Evolutionary conservation across 1,139 yeast species (phyloP).

Genomic region (Martiniozyma asiatica): DNA sequence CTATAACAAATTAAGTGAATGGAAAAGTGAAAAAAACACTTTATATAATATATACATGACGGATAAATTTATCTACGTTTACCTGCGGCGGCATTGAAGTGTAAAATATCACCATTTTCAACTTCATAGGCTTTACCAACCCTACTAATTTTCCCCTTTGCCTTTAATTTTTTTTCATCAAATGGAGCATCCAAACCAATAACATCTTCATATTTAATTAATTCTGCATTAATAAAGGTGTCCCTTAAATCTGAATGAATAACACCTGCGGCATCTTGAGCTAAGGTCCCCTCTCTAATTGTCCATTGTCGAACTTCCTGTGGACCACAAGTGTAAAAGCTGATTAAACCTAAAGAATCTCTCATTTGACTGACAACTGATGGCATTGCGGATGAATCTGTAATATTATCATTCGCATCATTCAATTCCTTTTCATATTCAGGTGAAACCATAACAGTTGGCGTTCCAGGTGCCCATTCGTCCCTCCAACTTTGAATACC

Average conservation of each 20-base stretch:
- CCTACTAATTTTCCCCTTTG: conserved; percentile 39
- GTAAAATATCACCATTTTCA: conserved; percentile 65
- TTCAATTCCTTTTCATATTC: conserved; percentile 36
- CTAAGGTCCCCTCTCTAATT: conserved; percentile 60
- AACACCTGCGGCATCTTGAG: conserved; percentile 90
- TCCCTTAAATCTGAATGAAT: conserved; percentile 82
- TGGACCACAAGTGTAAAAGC: conserved; percentile 88
- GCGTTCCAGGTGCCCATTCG: conserved; percentile 43
- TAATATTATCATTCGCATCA: conserved; percentile 1
- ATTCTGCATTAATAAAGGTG: conserved; percentile 67
- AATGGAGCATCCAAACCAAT: conserved; percentile 27
- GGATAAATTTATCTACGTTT: conserved; percentile 9
- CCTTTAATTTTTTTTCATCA: conserved; percentile 32
- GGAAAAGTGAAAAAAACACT: not conserved
- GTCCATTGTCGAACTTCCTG: conserved; percentile 93
- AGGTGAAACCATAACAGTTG: conserved; percentile 48
- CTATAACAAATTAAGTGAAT: not conserved
- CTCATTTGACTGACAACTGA: conserved; percentile 52
- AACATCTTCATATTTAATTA: conserved; percentile 46
- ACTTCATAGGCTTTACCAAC: conserved; percentile 64
- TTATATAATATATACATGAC: not conserved
- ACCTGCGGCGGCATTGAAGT: conserved; percentile 40
- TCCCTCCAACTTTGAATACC: conserved; percentile 41
- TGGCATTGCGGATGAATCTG: conserved; percentile 29
- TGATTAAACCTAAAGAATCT: conserved; percentile 53